Conservation (phyloP, 208 protist genomes). For the Blechomonas ayalai region DNA sequence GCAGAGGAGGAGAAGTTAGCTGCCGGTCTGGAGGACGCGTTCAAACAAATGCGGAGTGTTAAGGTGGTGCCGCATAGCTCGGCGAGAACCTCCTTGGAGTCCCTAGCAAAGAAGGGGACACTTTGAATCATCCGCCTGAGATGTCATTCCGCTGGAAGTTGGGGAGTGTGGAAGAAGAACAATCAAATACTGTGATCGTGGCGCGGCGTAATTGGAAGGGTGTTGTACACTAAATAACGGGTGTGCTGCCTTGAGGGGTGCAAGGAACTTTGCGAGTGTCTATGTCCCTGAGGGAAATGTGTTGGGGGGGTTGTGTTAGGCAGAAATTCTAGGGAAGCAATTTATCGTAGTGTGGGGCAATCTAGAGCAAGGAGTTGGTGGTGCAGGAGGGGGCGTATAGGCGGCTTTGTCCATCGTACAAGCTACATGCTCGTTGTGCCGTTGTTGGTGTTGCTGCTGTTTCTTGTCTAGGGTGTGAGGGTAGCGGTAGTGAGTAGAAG, state of each 20-base stretch:
- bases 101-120: constrained; percentile 28
- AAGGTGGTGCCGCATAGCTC: constrained; percentile 30
- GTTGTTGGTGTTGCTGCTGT: no score
- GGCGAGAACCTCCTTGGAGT: constrained; percentile 26
- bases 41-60: constrained; percentile 40
- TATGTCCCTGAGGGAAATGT: not conserved
- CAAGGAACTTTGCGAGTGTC: constrained; percentile 2
- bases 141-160: no score
- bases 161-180: constrained; percentile 4
- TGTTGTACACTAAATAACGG: no score
- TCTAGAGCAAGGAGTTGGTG: not conserved
- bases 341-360: not conserved
- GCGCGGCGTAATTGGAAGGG: no score
- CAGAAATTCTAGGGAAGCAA: no score
- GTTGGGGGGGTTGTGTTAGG: not conserved
- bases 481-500: not conserved
- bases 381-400: not conserved
- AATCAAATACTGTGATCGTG: not conserved
- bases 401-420: no score
- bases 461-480: not conserved
- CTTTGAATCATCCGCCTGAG: no score
- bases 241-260: not conserved
- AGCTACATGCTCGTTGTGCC: no score
- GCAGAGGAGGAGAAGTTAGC: constrained; percentile 52
- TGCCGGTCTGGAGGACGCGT: constrained; percentile 20